These are phyloP conservation scores for Antitrichia curtipendula DNA, from an alignment of 225 moss, liverwort and hornwort genomes.

Conservation along the genomic window DNA sequence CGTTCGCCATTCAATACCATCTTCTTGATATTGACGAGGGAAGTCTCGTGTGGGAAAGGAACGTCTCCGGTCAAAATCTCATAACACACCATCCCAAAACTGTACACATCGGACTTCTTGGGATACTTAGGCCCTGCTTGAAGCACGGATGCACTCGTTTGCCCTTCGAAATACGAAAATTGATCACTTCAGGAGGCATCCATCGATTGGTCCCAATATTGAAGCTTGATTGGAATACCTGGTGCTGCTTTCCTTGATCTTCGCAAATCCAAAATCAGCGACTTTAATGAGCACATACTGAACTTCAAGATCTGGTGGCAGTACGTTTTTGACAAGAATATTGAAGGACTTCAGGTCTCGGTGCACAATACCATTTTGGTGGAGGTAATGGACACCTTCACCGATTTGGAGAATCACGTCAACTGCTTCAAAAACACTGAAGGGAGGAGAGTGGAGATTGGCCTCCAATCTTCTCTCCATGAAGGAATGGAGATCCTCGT, in stretches of 20 bases:
- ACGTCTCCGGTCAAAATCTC: background rate
- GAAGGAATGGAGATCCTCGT: background rate
- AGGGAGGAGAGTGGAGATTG: background rate
- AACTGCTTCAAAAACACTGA: background rate
- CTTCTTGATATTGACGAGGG: fast-evolving
- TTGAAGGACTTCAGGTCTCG: background rate
- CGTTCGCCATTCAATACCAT: background rate
- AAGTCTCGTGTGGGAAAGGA: background rate
- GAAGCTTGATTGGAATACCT: background rate
- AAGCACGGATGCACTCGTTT: background rate
- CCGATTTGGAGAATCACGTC: background rate
- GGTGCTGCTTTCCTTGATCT: background rate
- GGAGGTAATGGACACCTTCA: background rate
- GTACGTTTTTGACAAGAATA: background rate
- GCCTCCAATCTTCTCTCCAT: background rate
- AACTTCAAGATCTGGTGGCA: background rate
- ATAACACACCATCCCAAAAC: background rate
- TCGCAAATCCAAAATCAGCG: background rate
- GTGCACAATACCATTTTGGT: background rate
- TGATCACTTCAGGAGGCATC: background rate
- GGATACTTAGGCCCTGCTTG: background rate
- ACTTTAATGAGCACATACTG: background rate
- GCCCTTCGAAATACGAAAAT: fast-evolving
- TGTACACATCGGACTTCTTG: background rate
- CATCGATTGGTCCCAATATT: background rate